Base-by-base conservation (phyloP, 495 filamentous ascomycete genomes). In the Tuber aestivum region DNA sequence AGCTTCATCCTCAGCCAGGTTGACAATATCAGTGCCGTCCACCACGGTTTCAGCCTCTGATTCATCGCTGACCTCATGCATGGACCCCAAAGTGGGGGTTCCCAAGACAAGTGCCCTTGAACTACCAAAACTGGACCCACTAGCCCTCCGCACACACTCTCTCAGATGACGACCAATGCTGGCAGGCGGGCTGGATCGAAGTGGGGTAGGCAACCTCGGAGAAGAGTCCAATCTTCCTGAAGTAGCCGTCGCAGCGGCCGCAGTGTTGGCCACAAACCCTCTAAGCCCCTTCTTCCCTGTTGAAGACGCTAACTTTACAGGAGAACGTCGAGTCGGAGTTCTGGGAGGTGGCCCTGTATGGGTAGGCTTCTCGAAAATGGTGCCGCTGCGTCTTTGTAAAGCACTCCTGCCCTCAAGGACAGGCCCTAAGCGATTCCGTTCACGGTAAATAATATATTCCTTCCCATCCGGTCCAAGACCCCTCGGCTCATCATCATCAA, bases 41-140 rank as follows among this genome's bases (percentile, higher is more conserved):
- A 83, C 81, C 32, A 83, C 81, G 23, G 81, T 83, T 69, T 83
- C 81, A 40, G 81, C 81, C 56, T 83, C 81, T 20, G 81, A 83
- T 32, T 79, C 81, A 65, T 83, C 81, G 40, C 79, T 81, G 40
- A 81, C 78, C 21, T 81, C 79, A 38, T 75, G 78, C 75, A 81
- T 77, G 38, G 72, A 48, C 27, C 76, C 70, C 18, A 79, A 56
- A 35, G 61, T 79, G 42, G 78, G 78, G 10, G 78, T 79, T 18
- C 78, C 78, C 18, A 79, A 40, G 27, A 38, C 38, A 14, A 76
- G 79, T 70, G 72, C 75, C 35, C 72, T 70, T 27, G 78, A 79
- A 20, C 72, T 70, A 23, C 76, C 73, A 23, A 79, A 32, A 68
- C 78, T 79, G 9, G 77, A 73, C 48, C 72, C 76, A 37, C 70